Percentiles rank a stretch among this genome's conserved stretches.
Evolutionary conservation across 345 rosid species (phyloP).

Genomic region (Nasturtium officinale): DNA sequence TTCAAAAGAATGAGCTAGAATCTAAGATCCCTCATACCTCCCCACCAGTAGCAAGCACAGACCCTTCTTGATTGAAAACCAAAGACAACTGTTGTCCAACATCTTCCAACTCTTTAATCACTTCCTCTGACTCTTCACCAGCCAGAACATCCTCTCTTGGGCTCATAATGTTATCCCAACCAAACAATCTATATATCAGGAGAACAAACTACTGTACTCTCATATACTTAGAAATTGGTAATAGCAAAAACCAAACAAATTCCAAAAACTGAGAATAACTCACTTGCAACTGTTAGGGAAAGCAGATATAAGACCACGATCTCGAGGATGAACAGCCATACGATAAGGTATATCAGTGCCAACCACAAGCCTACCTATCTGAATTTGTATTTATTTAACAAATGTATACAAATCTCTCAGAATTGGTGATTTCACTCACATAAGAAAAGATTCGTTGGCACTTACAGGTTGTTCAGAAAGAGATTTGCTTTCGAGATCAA

Average conservation of each 20-base stretch:
- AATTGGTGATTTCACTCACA: background rate
- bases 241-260: background rate
- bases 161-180: conserved; percentile 60
- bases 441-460: background rate
- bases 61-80: conserved; percentile 66
- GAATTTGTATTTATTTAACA: background rate
- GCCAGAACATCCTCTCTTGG: conserved; percentile 49
- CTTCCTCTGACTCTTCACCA: conserved; percentile 57
- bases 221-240: background rate
- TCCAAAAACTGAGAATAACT: background rate
- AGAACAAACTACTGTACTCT: background rate
- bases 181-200: conserved; percentile 58
- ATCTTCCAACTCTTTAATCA: conserved; percentile 54
- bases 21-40: conserved; percentile 60
- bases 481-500: conserved; percentile 59
- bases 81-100: conserved; percentile 79
- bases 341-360: conserved; percentile 83
- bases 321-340: conserved; percentile 78
- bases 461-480: conserved; percentile 78
- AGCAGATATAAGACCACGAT: conserved; percentile 78
- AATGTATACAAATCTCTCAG: conserved; percentile 15
- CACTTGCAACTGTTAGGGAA: conserved; percentile 76
- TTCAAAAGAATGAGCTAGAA: background rate
- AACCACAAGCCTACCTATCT: conserved; percentile 57
- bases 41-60: conserved; percentile 74